Percentiles rank a stretch among this genome's conserved stretches.
phyloP scores from a whole-genome alignment of 1,139 yeast species.

The Zygotorulaspora mrakii region DNA sequence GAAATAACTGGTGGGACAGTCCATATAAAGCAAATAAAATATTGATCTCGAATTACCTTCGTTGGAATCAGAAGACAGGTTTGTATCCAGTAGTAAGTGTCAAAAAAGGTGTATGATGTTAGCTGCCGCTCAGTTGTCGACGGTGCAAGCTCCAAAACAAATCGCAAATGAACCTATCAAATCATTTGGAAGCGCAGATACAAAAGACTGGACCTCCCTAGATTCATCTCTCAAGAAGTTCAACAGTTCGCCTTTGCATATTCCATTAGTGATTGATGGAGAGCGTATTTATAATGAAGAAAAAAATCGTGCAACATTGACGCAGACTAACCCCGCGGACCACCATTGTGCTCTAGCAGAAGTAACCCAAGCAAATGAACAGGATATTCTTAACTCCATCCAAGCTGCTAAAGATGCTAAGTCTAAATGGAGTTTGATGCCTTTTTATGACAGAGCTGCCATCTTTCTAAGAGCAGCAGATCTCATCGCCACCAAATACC shows the following conservation, averaged over 20 bases:
- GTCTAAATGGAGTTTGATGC: constrained; percentile 67
- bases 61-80: too few relatives aligned
- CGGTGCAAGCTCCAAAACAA: constrained; percentile 48
- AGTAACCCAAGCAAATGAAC: constrained; percentile 67
- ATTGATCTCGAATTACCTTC: too few relatives aligned
- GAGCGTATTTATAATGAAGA: constrained; percentile 47
- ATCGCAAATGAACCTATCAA: constrained; percentile 63
- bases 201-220: constrained; percentile 73
- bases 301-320: constrained; percentile 37
- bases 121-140: constrained; percentile 26
- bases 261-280: constrained; percentile 88
- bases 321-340: constrained; percentile 73
- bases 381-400: constrained; percentile 69
- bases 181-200: constrained; percentile 52
- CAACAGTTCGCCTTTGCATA: constrained; percentile 55
- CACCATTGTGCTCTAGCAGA: constrained; percentile 69
- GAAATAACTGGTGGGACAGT: too few relatives aligned
- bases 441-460: constrained; percentile 85
- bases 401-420: constrained; percentile 71
- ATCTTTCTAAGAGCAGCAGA: constrained; percentile 93
- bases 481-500: constrained; percentile 81
- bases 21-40: too few relatives aligned
- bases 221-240: constrained; percentile 67
- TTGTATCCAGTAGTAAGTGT: too few relatives aligned
- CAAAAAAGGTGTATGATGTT: constrained; percentile 22